Evolutionary conservation across 2,329 filamentous ascomycete species (phyloP).

Genomic region (Arthroderma sp.): DNA sequence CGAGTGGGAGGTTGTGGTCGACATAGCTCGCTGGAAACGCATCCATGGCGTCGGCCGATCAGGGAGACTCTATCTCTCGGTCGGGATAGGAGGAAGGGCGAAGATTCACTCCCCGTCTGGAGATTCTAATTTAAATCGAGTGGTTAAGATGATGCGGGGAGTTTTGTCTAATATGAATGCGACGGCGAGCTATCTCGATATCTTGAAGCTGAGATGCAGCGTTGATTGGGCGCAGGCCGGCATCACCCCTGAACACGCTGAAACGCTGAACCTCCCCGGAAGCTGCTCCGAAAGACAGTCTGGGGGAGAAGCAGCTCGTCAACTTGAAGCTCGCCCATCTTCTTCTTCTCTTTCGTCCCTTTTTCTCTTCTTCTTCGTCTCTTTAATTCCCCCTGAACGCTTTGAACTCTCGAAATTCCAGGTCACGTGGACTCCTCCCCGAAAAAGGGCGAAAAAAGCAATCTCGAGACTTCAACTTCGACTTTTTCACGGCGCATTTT

Average conservation of each 20-base stretch:
- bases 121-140: no score
- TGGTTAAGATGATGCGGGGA: no score
- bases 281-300: not conserved
- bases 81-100: no score
- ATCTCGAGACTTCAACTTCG: no score
- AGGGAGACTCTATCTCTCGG: no score
- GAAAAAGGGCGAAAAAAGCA: not conserved
- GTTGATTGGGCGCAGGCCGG: not conserved
- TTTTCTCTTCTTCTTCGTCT: not conserved
- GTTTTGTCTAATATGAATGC: not conserved
- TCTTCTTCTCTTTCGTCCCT: not conserved
- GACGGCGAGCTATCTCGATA: not conserved
- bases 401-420: no score
- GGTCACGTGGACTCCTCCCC: not conserved
- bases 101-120: no score
- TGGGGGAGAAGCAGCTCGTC: no score
- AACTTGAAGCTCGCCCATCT: not conserved
- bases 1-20: conserved; percentile 72
- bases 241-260: not conserved
- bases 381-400: no score
- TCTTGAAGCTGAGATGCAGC: not conserved
- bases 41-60: conserved; percentile 36
- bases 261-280: conserved; percentile 1
- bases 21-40: conserved; percentile 54
- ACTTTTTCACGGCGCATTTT: no score